Base-by-base conservation (phyloP, 768 basidiomycete genomes). In the Kockovaella imperatae region DNA sequence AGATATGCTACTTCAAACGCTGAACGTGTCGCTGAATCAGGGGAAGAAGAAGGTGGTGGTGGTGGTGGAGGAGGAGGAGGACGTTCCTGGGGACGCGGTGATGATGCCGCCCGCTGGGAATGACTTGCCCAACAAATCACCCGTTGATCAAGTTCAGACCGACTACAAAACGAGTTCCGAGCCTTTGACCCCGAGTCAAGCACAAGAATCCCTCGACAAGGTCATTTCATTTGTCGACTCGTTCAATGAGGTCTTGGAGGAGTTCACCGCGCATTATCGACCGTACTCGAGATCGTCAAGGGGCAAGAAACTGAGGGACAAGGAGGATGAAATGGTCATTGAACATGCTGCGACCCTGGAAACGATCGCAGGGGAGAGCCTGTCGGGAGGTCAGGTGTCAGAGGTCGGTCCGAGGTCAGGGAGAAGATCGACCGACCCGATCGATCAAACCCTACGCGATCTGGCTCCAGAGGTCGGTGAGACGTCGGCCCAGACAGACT, bases 371-470 rank as follows among this genome's bases (percentile, higher is more conserved):
- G 34, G 45, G 24, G 38, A 23, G 4, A 26, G 10, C 4, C 3
- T 21, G 4, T n/a, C 26, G 7, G 15, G 25, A 5, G 35, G 28
- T 20, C 15, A 7, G 21, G 13, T 38, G 35, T 29, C 38, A 13
- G 34, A 32, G 31, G 25, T 30, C 6, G 18, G 17, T 30, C 42
- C 13, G 31, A 41, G 29, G 53, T 21, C n/a, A 42, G 45, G 39
- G 49, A 57, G n/a, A 46, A 38, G 10, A 42, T 6, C 18, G 23
- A 54, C 26, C n/a, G n/a, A n/a, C n/a, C n/a, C n/a, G n/a, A n/a
- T 64, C 3, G 59, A 68, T 39, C 52, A 51, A 35, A 45, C 40
- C 32, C 30, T 59, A 17, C 54, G 54, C 21, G 57, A 61, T 10
- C 15, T 62, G 1, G 31, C 56, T 14, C 45, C 56, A 3, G 5